Percentiles rank a stretch among this genome's conserved stretches.
These are phyloP conservation scores for Mimosa bimucronata DNA, from an alignment of 306 rosid species.

Conservation along the genomic window DNA sequence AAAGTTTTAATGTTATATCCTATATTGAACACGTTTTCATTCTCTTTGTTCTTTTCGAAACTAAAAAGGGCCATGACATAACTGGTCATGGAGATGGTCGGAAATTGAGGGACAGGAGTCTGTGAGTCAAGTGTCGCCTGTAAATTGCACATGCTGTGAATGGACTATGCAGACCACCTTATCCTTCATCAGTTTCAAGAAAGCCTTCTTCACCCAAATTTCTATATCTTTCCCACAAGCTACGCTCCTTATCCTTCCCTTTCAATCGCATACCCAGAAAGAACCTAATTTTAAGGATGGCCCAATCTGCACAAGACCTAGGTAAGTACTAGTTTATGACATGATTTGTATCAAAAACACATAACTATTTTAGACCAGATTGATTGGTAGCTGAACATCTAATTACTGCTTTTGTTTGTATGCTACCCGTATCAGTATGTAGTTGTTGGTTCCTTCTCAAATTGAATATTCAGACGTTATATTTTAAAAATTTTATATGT, in stretches of 20 bases:
- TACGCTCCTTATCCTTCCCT: constrained; percentile 30
- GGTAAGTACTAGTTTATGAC: constrained; percentile 38
- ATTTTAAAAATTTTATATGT: background rate
- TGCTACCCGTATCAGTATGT: no score
- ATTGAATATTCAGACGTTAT: background rate
- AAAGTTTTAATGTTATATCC: no score
- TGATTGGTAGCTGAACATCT: constrained; percentile 9
- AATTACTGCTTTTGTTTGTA: constrained; percentile 5
- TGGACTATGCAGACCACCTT: background rate
- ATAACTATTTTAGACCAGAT: background rate
- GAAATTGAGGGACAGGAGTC: no score
- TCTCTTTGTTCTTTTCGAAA: no score
- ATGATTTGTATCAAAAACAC: background rate
- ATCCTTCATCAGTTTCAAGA: constrained; percentile 16
- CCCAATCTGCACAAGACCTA: constrained; percentile 52
- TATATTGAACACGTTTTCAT: no score
- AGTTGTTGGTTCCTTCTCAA: constrained; percentile 13
- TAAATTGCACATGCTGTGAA: background rate
- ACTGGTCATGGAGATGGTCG: no score
- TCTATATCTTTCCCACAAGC: constrained; percentile 13
- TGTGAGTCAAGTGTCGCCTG: no score
- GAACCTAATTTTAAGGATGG: constrained; percentile 51
- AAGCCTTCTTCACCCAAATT: constrained; percentile 3
- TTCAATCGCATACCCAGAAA: constrained; percentile 26
- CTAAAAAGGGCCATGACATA: no score